Conservation (phyloP, 2,329 filamentous ascomycete species). For the Chalara sp. region DNA sequence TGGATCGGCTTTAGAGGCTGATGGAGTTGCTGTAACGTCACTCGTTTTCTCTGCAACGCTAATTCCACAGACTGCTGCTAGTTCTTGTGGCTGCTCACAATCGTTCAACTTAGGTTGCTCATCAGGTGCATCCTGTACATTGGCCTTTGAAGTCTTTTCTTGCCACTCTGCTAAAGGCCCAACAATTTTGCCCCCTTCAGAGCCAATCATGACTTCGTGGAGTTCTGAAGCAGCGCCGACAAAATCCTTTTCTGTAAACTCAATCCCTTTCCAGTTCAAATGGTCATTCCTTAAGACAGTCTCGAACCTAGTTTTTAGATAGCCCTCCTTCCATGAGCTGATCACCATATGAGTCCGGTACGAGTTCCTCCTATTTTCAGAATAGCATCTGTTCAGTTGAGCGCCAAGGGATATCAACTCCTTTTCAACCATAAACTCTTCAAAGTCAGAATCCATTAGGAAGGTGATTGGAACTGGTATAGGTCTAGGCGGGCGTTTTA, state of each 20-base stretch:
- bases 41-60: neutral
- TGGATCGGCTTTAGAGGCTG: slow-evolving; percentile 2
- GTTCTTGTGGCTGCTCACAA: neutral
- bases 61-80: neutral
- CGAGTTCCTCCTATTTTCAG: slow-evolving; percentile 67
- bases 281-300: slow-evolving; percentile 65
- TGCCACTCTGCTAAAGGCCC: slow-evolving; percentile 32
- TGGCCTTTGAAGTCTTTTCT: neutral
- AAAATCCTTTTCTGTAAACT: slow-evolving; percentile 70
- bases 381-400: slow-evolving; percentile 84
- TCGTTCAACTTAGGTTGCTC: neutral
- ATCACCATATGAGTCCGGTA: slow-evolving; percentile 69
- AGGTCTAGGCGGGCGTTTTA: slow-evolving; percentile 16
- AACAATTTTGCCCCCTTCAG: slow-evolving; percentile 48
- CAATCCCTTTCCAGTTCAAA: slow-evolving; percentile 71
- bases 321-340: slow-evolving; percentile 67
- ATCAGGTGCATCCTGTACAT: neutral
- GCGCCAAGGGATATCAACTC: slow-evolving; percentile 76
- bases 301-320: slow-evolving; percentile 73
- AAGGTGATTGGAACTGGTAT: slow-evolving; percentile 69
- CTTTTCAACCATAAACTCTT: slow-evolving; percentile 80
- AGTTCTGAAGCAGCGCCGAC: slow-evolving; percentile 59
- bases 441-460: slow-evolving; percentile 87
- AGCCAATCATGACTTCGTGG: slow-evolving; percentile 57
- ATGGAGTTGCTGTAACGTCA: neutral